Base-by-base conservation (phyloP, 192 early-diverging fungal species). In the Umbelopsis vinacea region DNA sequence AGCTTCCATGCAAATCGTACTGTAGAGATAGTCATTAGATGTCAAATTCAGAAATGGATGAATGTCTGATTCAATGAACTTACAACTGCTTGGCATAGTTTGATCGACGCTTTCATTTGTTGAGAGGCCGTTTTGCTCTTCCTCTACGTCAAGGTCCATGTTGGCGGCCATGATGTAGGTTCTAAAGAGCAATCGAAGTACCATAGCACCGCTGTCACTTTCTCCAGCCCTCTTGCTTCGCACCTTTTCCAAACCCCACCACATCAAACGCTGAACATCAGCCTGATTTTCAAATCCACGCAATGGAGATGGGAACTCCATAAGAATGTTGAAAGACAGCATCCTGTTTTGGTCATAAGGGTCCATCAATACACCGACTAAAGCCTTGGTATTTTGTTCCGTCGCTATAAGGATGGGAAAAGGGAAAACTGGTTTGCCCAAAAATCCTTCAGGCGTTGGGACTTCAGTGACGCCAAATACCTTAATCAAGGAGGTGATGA, bases 141-240 rank as follows among this genome's bases (percentile, higher is more conserved):
- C 40, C 5, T 43, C 57, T 4, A 63, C 57, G 19, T 63, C 74
- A 5, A 88, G 72, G 26, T 82, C 75, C 75, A 76, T 81, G 0
- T 76, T 77, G n/a, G 86, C 75, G 22, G 75, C 74, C 12, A 85
- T 68, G 7, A 94, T 90, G 80, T 92, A 95, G 70, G 92, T 93
- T 38, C 84, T 81, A 82, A 94, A 95, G 23, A 95, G 74, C 76
- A 92, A 84, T 22, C 92, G 86, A 45, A 95, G 81, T 14, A 95
- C 79, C 74, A 91, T 85, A n/a, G 92, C 92, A 37, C 93, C 95
- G 71, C 89, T 88, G 55, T 93, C 92, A 75, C 93, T 92, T 76
- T 97, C 92, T 19, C 89, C 87, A 14, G 93, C 91, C 12, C 91
- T 78, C 14, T 88, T 87, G 71, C 89, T 92, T 68, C 74, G 81